A percentile compares a stretch with the other conserved stretches of the same genome.
Conservation (phyloP, 2,329 filamentous ascomycete genomes). For the Paracamarosporium sp. region DNA sequence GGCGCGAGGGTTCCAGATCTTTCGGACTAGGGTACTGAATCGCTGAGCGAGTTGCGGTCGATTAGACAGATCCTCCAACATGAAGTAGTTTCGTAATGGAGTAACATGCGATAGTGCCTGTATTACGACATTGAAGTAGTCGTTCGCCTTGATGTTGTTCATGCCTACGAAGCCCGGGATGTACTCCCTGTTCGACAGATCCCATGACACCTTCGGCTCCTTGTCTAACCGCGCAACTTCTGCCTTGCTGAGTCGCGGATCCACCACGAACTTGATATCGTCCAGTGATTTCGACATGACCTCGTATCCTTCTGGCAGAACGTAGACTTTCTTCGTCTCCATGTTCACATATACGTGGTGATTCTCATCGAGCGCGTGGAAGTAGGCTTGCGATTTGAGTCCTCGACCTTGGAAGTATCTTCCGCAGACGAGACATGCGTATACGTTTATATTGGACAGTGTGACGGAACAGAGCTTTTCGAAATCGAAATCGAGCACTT, state of each 20-base stretch:
- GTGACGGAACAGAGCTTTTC: conserved; percentile 97
- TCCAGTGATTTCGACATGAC: conserved; percentile 93
- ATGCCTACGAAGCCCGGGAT: conserved; percentile 95
- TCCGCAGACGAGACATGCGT: conserved; percentile 96
- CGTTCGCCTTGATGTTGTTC: conserved; percentile 99
- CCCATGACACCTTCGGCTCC: conserved; percentile 69
- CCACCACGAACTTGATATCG: conserved; percentile 97
- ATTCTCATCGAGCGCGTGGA: conserved; percentile 91
- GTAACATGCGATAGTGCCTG: conserved; percentile 90
- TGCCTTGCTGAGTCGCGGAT: conserved; percentile 81
- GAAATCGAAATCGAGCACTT: conserved; percentile 96
- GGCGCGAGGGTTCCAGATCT: conserved; percentile 96
- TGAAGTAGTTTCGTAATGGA: conserved; percentile 88
- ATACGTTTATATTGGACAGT: conserved; percentile 97
- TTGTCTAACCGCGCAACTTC: conserved; percentile 84
- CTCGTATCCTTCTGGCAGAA: conserved; percentile 95
- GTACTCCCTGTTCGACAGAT: conserved; percentile 83
- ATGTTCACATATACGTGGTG: conserved; percentile 99
- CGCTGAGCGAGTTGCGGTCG: conserved; percentile 84
- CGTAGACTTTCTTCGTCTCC: conserved; percentile 88
- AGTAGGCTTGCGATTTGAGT: conserved; percentile 94
- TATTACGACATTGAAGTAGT: conserved; percentile 95
- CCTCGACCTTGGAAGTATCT: conserved; percentile 96
- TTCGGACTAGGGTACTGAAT: conserved; percentile 88
- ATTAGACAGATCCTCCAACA: conserved; percentile 80